Evolutionary conservation across 1,139 yeast genomes (phyloP).

Genomic region (Kurtzmaniella quercitrusa): DNA sequence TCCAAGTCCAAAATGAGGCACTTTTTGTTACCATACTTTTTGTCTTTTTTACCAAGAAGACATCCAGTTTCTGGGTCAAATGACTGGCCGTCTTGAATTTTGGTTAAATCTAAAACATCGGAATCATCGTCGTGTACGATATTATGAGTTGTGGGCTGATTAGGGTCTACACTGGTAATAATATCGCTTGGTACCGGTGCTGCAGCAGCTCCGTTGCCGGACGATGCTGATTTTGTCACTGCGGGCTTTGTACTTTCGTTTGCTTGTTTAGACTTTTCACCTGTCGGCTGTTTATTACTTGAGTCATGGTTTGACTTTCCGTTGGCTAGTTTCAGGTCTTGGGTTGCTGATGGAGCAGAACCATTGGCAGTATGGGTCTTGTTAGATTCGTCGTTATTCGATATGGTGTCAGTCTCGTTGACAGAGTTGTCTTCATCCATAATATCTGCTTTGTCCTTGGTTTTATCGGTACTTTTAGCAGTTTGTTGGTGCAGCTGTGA

Average conservation of each 20-base stretch:
- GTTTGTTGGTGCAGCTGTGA: slow-evolving; percentile 4
- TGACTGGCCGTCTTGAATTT: slow-evolving; percentile 67
- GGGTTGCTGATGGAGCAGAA: not conserved
- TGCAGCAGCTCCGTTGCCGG: not conserved
- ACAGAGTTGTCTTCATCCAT: slow-evolving; percentile 40
- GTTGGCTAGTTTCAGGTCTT: not conserved
- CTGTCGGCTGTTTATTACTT: not conserved
- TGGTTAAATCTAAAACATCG: slow-evolving; percentile 47
- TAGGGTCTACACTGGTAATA: slow-evolving; percentile 6
- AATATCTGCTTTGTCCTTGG: slow-evolving; percentile 23
- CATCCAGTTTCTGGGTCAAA: slow-evolving; percentile 56
- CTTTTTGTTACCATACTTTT: slow-evolving; percentile 51
- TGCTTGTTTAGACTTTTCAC: not conserved
- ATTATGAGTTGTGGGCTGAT: slow-evolving; percentile 12
- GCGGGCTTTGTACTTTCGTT: not conserved
- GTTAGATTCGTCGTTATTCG: slow-evolving; percentile 36
- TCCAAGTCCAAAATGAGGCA: slow-evolving; percentile 90
- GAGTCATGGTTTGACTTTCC: not conserved
- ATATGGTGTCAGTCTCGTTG: slow-evolving; percentile 43
- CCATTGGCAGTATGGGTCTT: not conserved
- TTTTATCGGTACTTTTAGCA: slow-evolving; percentile 10
- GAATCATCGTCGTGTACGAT: slow-evolving; percentile 19
- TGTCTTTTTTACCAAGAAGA: slow-evolving; percentile 50
- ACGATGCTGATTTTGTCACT: not conserved
- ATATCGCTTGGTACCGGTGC: slow-evolving; percentile 1